Base-by-base conservation (phyloP, 1,139 yeast species). In the Suhomyces wounanorum region DNA sequence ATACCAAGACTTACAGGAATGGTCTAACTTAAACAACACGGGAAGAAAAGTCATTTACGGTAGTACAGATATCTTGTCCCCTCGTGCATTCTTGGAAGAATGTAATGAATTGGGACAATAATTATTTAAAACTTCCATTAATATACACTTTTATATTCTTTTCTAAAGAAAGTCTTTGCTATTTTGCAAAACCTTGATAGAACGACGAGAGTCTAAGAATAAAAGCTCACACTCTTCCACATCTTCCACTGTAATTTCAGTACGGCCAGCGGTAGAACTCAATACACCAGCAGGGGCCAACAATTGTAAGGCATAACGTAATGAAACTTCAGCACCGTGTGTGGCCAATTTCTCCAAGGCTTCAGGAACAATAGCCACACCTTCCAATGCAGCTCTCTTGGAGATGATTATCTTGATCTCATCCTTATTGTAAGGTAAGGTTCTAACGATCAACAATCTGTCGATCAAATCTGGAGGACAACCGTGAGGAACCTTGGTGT, bases 391-490 rank as follows among this genome's bases (percentile, higher is more conserved):
- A 1, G 96, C 84, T 62, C 99, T 82, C 70, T 91, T 89, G 58
- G 84, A 83, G 56, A 94, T 83, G 60, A 94, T 94, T 17, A 85
- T 79, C 56, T 84, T 81, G 55, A 92, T 88, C 69, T 94, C 99
- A 47, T 88, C 95, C 57, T 80, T 82, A 55, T 79, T 80, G 74
- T 94, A 94, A 25, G 97, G 95, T 53, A 89, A 76, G 7, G 99
- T 94, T 69, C 96, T 85, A 48, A 95, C 94, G 66, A 94, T 95
- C 60, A 94, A 79, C 56, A 94, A 76, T 59, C 99, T 79, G 69
- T 94, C 99, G 52, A 92, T 81, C 65, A 94, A 79, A 74, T 94
- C 99, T 1, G 97, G 89, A 37, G 99, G 99, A 58, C 95, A 83
- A 45, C 99, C 99, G 65, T 95, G 99, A 25, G 99, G 97, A 16